Conservation (phyloP, 345 rosid species). For the Trapa bicornis region DNA sequence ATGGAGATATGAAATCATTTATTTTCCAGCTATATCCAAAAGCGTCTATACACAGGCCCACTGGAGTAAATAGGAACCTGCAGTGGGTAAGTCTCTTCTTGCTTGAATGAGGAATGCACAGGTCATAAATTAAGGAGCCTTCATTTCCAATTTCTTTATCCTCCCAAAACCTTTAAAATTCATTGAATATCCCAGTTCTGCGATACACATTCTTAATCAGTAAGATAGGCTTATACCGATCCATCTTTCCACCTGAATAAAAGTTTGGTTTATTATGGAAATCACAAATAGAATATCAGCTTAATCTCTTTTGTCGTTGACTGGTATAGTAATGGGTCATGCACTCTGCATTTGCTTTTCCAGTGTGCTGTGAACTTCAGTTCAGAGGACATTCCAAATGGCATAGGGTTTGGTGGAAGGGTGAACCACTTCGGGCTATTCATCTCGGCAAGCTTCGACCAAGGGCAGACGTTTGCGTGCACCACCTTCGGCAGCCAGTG, state of each 20-base stretch:
- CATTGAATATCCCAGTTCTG: not conserved
- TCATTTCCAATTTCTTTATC: not conserved
- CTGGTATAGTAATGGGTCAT: not conserved
- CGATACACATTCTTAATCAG: not conserved
- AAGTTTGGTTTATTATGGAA: not conserved
- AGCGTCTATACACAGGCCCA: slow-evolving; percentile 65
- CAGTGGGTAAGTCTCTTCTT: slow-evolving; percentile 63
- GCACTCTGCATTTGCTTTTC: slow-evolving; percentile 1
- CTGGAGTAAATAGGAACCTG: slow-evolving; percentile 67
- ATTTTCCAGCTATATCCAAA: slow-evolving; percentile 70
- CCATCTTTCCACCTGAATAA: not conserved
- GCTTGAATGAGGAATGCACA: not conserved
- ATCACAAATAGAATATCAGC: not conserved
- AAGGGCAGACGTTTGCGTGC: slow-evolving; percentile 60
- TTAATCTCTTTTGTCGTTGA: not conserved
- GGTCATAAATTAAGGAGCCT: too few relatives aligned
- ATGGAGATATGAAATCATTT: slow-evolving; percentile 87
- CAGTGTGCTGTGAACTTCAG: slow-evolving; percentile 84
- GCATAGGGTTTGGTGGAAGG: slow-evolving; percentile 81
- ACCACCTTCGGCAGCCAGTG: slow-evolving; percentile 74
- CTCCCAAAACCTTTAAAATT: not conserved
- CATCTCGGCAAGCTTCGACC: slow-evolving; percentile 64
- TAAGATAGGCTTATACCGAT: not conserved
- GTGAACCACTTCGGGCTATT: slow-evolving; percentile 70
- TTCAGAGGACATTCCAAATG: slow-evolving; percentile 87